These are phyloP conservation scores for Helianthus annuus DNA, from an alignment of 129 eudicot species.

Conservation along the genomic window DNA sequence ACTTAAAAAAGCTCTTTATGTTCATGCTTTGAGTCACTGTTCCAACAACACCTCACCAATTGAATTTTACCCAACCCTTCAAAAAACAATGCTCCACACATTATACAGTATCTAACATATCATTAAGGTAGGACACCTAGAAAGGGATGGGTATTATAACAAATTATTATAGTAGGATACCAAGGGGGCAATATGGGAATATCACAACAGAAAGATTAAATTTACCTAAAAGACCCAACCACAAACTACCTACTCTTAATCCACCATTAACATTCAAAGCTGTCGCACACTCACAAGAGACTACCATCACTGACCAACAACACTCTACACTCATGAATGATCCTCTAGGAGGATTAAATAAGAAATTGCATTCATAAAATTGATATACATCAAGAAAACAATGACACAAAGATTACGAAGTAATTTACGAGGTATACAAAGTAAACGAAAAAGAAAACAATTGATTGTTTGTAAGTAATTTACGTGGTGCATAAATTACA, in stretches of 20 bases:
- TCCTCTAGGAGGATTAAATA: background rate
- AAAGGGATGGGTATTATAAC: conserved; percentile 1
- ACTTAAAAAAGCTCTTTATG: background rate
- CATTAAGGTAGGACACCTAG: conserved; percentile 2
- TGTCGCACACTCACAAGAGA: too few species aligned
- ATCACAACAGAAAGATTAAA: background rate
- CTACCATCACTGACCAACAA: background rate
- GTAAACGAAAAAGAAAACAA: too few species aligned
- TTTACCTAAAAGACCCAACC: background rate
- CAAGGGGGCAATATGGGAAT: conserved; percentile 5
- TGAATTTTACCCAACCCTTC: conserved; percentile 8
- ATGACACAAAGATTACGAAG: background rate
- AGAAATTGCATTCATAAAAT: conserved; percentile 3
- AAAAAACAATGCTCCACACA: conserved; percentile 16
- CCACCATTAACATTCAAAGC: background rate
- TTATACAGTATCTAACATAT: background rate
- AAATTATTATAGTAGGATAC: conserved; percentile 1
- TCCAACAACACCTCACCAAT: conserved; percentile 19
- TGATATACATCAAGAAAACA: background rate
- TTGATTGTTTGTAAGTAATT: background rate
- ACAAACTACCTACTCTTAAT: background rate
- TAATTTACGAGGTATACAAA: background rate
- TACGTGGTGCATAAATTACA: background rate
- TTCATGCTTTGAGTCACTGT: conserved; percentile 16
- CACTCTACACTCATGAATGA: background rate